Percentiles rank a stretch among this genome's conserved stretches.
Evolutionary conservation across 169 alveolate species (phyloP).

Genomic region (Plasmodium berghei): DNA sequence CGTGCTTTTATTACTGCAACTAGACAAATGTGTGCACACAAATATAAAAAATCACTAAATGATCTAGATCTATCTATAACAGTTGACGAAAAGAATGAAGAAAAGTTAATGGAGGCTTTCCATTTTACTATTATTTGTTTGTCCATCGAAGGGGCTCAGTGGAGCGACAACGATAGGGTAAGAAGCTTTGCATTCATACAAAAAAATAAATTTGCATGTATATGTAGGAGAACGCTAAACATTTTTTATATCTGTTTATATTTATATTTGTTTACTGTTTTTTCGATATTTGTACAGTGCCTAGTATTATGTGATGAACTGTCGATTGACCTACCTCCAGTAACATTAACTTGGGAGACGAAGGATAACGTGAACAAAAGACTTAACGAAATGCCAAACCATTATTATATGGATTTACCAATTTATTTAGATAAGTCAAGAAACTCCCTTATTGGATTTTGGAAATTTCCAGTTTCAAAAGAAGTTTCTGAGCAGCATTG

Average conservation of each 20-base stretch:
- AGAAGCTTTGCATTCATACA: neutral
- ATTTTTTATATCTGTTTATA: neutral
- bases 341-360: conserved; percentile 87
- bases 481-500: conserved; percentile 83
- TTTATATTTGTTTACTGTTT: neutral
- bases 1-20: conserved; percentile 93
- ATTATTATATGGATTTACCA: conserved; percentile 84
- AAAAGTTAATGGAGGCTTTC: conserved; percentile 77
- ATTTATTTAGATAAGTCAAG: conserved; percentile 90
- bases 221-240: neutral
- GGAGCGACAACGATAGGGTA: conserved; percentile 77
- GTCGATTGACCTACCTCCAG: conserved; percentile 82
- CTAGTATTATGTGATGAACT: conserved; percentile 84
- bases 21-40: conserved; percentile 89
- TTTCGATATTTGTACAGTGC: conserved; percentile 42
- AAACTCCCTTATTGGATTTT: conserved; percentile 85
- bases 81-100: conserved; percentile 68
- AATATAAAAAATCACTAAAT: conserved; percentile 87
- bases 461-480: conserved; percentile 85
- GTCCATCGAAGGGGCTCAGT: conserved; percentile 90
- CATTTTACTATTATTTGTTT: conserved; percentile 87
- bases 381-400: conserved; percentile 78
- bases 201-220: neutral
- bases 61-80: conserved; percentile 86
- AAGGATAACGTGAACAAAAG: conserved; percentile 52